phyloP scores from a whole-genome alignment of 2,329 filamentous ascomycete species.

The Emydomyces testavorans region DNA sequence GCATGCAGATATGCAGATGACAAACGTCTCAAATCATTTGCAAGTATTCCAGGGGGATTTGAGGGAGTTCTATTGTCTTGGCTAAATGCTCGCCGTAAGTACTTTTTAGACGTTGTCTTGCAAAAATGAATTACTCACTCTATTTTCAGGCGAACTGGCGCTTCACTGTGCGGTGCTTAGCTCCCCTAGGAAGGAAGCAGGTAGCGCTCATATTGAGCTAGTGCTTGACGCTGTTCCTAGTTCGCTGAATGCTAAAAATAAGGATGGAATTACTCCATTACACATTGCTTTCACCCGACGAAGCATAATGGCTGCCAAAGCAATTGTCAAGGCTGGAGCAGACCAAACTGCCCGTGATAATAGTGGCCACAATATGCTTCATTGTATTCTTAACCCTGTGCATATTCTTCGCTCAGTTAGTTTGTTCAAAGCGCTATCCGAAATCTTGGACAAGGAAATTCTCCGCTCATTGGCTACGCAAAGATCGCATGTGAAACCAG shows the following conservation, averaged over 20 bases:
- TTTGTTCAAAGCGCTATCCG: background rate
- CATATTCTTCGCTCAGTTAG: background rate
- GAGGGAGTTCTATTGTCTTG: slow-evolving; percentile 48
- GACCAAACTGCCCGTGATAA: slow-evolving; percentile 55
- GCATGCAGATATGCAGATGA: slow-evolving; percentile 51
- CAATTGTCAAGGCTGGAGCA: slow-evolving; percentile 56
- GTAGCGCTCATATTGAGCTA: slow-evolving; percentile 26
- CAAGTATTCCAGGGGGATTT: slow-evolving; percentile 49
- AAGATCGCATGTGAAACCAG: slow-evolving; percentile 3
- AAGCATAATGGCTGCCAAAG: slow-evolving; percentile 33
- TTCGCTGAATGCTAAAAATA: slow-evolving; percentile 48
- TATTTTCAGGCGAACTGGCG: slow-evolving; percentile 36
- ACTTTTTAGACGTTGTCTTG: background rate
- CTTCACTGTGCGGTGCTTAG: slow-evolving; percentile 55
- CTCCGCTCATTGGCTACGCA: slow-evolving; percentile 11
- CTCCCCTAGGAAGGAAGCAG: slow-evolving; percentile 20
- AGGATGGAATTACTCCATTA: slow-evolving; percentile 48
- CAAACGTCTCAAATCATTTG: slow-evolving; percentile 50
- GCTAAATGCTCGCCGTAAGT: slow-evolving; percentile 40
- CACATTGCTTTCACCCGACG: slow-evolving; percentile 50
- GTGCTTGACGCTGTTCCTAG: slow-evolving; percentile 52
- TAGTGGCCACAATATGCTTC: slow-evolving; percentile 55
- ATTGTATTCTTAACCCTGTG: slow-evolving; percentile 40
- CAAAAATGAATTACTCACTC: background rate
- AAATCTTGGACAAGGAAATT: slow-evolving; percentile 11